phyloP scores from a whole-genome alignment of 768 basidiomycete genomes.

The Cystobasidium tubakii region DNA sequence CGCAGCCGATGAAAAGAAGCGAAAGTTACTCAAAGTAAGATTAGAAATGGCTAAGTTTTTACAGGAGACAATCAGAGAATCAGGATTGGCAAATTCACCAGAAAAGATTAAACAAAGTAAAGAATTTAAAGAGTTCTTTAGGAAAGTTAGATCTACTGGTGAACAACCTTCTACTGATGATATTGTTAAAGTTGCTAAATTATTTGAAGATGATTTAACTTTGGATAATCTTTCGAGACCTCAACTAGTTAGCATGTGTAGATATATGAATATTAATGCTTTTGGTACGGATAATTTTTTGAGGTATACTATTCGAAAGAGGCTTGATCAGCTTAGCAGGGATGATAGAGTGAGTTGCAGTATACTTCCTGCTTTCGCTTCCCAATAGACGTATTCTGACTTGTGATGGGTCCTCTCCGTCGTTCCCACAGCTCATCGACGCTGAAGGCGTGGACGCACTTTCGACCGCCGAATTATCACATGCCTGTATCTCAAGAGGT shows the following conservation, averaged over 20 bases:
- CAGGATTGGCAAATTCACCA: slow-evolving; percentile 72
- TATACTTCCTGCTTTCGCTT: not conserved
- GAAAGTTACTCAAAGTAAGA: slow-evolving; percentile 86
- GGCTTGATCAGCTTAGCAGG: slow-evolving; percentile 71
- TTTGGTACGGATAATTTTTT: slow-evolving; percentile 99
- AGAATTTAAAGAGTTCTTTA: slow-evolving; percentile 98
- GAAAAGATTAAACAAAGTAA: slow-evolving; percentile 84
- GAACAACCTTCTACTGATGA: slow-evolving; percentile 84
- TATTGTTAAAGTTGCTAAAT: slow-evolving; percentile 86
- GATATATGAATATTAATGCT: slow-evolving; percentile 96
- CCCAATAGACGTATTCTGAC: slow-evolving; percentile 18
- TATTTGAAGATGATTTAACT: slow-evolving; percentile 96
- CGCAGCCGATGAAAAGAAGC: slow-evolving; percentile 94
- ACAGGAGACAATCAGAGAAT: slow-evolving; percentile 92
- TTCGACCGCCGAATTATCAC: slow-evolving; percentile 83
- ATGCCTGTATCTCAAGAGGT: slow-evolving; percentile 87
- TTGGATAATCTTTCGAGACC: slow-evolving; percentile 96
- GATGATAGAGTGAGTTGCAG: slow-evolving; percentile 63
- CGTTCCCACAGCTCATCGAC: slow-evolving; percentile 67
- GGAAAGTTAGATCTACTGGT: slow-evolving; percentile 91
- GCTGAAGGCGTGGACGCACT: slow-evolving; percentile 83
- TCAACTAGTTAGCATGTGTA: slow-evolving; percentile 94
- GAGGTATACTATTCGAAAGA: slow-evolving; percentile 77
- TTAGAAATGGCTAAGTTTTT: slow-evolving; percentile 99
- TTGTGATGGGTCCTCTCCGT: not conserved